phyloP scores from a whole-genome alignment of 2,329 filamentous ascomycete genomes.

The Apiospora rasikravindrae region DNA sequence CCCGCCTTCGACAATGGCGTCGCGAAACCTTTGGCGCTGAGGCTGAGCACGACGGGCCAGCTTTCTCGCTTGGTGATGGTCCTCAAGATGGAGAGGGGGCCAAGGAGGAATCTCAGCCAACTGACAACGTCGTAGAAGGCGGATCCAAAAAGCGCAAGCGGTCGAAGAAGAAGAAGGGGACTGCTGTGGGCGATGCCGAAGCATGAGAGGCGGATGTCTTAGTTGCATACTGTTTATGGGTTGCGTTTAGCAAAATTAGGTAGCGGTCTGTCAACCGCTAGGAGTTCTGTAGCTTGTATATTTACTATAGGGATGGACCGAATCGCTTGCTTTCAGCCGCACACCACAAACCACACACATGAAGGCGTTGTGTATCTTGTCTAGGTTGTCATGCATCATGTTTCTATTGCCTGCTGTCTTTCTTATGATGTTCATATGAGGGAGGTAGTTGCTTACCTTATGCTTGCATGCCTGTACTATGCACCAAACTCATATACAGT shows the following conservation, averaged over 20 bases:
- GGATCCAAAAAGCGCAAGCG: conserved; percentile 41
- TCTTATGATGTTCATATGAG: too few species aligned
- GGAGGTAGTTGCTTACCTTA: not conserved
- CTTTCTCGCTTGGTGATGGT: conserved; percentile 58
- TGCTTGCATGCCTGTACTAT: not conserved
- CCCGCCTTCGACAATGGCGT: conserved; percentile 84
- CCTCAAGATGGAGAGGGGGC: conserved; percentile 37
- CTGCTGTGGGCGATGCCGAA: not conserved
- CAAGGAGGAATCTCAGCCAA: conserved; percentile 30
- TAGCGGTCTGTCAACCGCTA: not conserved
- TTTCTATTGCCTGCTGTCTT: not conserved
- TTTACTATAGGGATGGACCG: not conserved
- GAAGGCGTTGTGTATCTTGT: not conserved
- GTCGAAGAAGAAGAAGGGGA: conserved; percentile 34
- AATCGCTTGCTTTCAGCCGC: not conserved
- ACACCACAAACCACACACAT: not conserved
- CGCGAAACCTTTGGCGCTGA: conserved; percentile 66
- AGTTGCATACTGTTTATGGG: not conserved
- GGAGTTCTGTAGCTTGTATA: conserved; percentile 13
- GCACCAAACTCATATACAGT: not conserved
- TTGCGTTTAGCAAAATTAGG: not conserved
- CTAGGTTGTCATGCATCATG: not conserved
- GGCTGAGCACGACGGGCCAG: conserved; percentile 61
- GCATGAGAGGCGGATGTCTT: conserved; percentile 7
- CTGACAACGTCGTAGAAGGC: conserved; percentile 42